These are phyloP conservation scores for Phytophthora constricta DNA, from an alignment of 352 stramenopile genomes.

Conservation along the genomic window DNA sequence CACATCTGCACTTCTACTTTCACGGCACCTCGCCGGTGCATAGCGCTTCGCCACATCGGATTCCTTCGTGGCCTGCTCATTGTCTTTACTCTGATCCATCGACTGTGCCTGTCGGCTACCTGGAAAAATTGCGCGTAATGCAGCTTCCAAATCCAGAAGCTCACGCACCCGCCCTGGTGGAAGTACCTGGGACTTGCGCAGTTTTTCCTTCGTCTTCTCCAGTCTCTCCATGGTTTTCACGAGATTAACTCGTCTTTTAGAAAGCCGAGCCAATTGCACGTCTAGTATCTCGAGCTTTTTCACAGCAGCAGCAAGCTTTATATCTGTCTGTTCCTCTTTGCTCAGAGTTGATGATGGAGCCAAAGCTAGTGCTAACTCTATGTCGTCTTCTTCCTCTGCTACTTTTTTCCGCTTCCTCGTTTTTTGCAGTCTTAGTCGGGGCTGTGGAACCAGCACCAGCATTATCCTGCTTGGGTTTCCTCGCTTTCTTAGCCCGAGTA, in stretches of 20 bases:
- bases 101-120: constrained; percentile 7
- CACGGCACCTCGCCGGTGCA: constrained; percentile 14
- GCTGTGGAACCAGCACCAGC: constrained; percentile 3
- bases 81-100: neutral
- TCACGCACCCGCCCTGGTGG: constrained; percentile 35
- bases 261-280: constrained; percentile 50
- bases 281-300: constrained; percentile 60
- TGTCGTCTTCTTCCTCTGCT: constrained; percentile 20
- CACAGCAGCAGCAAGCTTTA: constrained; percentile 47
- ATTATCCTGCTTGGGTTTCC: constrained; percentile 21
- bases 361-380: constrained; percentile 49
- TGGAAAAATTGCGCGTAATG: constrained; percentile 41
- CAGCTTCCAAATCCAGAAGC: constrained; percentile 33
- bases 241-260: constrained; percentile 47
- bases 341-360: constrained; percentile 42
- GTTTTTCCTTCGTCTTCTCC: constrained; percentile 55
- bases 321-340: constrained; percentile 50
- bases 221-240: constrained; percentile 57
- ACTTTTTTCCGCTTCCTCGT: constrained; percentile 38
- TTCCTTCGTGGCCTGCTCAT: neutral
- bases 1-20: constrained; percentile 1
- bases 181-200: constrained; percentile 50
- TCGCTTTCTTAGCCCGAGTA: constrained; percentile 22
- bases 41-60: constrained; percentile 26
- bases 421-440: constrained; percentile 29